Base-by-base conservation (phyloP, 2,329 filamentous ascomycete species). In the Cladosporium halotolerans region DNA sequence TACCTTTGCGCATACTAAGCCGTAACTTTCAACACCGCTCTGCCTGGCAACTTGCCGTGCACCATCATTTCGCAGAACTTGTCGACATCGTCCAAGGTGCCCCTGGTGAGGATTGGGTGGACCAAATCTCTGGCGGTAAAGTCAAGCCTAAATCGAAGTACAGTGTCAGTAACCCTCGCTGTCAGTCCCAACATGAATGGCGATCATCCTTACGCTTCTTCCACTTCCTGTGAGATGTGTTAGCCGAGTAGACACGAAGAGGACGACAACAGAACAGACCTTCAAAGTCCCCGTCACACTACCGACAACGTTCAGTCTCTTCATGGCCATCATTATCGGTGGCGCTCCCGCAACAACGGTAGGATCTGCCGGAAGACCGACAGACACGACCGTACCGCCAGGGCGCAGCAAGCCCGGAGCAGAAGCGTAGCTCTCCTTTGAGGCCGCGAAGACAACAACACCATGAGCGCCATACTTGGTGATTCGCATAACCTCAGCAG, bases 101-200 rank as follows among this genome's bases (percentile, higher is more conserved):
- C 70, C 54, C 70, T 68, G 2, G 64, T 69, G 31, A 73, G 53
- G 33, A 71, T 71, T 2, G 70, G 70, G 53, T 64, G 66, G 10
- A 75, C 73, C 4, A 74, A 60, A 13, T 68, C 72, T 33, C 72
- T 61, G 10, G 71, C 70, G 9, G 71, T 73, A 54, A 75, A 73
- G 39, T 74, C 72, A 39, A 51, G 48, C 18, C 48, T n/a, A 16
- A 3, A 13, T 43, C 7, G n/a, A 28, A 28, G 23, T 28, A 28
- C 23, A 28, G 23, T 28, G 23, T 46, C 19, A 53, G 50, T 32
- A 34, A 11, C 32, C 8, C 11, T 23, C 23, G 13, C 36, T n/a
- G 9, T 39, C 36, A 9, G 9, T 5, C 13, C 36, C 5, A 28
- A 28, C 42, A 4, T 34, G 16, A 32, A 18, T 18, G 3, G 43